Base-by-base conservation (phyloP, 2,329 filamentous ascomycete genomes). In the Diaporthe aspalathi region DNA sequence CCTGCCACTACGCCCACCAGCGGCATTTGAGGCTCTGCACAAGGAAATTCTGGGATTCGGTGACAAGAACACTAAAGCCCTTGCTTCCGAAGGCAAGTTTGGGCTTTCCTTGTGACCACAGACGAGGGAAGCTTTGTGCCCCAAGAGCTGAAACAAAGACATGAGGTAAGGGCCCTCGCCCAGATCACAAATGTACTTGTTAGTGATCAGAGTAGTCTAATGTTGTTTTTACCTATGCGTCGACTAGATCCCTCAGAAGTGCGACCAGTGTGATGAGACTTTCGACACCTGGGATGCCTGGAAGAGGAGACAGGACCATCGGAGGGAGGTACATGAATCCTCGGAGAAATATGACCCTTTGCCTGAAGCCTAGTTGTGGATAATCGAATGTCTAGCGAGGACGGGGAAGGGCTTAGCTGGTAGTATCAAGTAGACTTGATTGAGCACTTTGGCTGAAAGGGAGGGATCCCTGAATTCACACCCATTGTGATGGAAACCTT, bases 221-320 rank as follows among this genome's bases (percentile, higher is more conserved):
- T 49, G 45, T 9, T 56, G n/a, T 35, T 20, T 8, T 35, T 14
- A 12, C 43, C 4, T 35, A 14, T 22, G 53, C 5, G 14, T 8
- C n/a, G 22, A 27, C 6, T 9, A 70, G 50, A 24, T 60, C 12
- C 49, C 9, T 8, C 38, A 70, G 38, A 11, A 24, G 2, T 60
- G 50, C 22, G 60, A 70, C 16, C 35, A 57, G 50, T 70, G 68
- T 43, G 38, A 40, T 49, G 40, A 32, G 20, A 66, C 40, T n/a
- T 57, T 63, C 22, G 60, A 70, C 17, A 40, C 14, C 53, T 12
- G 1, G 3, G 53, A 56, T 40, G 53, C 53, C 17, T 56, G 27
- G 53, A 1, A 11, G 3, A 56, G 29, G 53, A 56, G 53, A 11
- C 53, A 56, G 53, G 32, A n/a, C 40, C 27, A 56, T 24, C 32